These are phyloP conservation scores for Cynanchum wilfordii DNA, from an alignment of 257 asterid species.

Conservation along the genomic window DNA sequence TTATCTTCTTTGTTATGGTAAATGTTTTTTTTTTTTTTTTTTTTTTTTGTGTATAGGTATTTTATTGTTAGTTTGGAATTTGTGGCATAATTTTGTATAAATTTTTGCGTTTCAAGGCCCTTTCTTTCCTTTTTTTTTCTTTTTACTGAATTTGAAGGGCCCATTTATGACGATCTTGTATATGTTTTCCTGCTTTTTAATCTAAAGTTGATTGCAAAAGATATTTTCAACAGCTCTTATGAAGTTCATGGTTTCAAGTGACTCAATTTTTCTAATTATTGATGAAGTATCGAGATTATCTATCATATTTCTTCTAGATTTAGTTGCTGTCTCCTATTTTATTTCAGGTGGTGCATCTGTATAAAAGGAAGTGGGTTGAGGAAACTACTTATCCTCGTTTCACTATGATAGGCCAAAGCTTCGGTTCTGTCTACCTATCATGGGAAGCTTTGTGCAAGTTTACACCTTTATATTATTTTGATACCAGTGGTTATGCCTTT, in stretches of 20 bases:
- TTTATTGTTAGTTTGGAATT: not conserved
- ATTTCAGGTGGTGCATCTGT: constrained; percentile 71
- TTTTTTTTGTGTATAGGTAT: not conserved
- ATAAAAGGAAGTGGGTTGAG: constrained; percentile 80
- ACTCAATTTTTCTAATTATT: not conserved
- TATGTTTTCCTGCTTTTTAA: not conserved
- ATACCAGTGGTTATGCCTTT: constrained; percentile 96
- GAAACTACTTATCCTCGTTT: constrained; percentile 87
- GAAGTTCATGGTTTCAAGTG: not conserved
- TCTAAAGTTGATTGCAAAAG: not conserved
- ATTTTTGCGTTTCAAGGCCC: not conserved
- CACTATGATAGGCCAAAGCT: constrained; percentile 96
- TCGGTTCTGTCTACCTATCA: constrained; percentile 81
- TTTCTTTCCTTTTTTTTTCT: not conserved
- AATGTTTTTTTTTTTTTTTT: not conserved
- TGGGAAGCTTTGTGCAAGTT: constrained; percentile 84
- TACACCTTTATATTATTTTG: constrained; percentile 77
- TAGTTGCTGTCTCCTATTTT: constrained; percentile 9
- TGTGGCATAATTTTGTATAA: not conserved
- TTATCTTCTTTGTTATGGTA: not conserved
- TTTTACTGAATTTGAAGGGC: not conserved
- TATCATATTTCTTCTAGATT: not conserved
- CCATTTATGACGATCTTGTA: not conserved
- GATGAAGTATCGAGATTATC: not conserved
- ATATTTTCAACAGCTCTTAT: not conserved